A percentile compares a stretch with the other conserved stretches of the same genome.
phyloP scores from a whole-genome alignment of 2,329 filamentous ascomycete genomes.

The Trichoderma asperellum region DNA sequence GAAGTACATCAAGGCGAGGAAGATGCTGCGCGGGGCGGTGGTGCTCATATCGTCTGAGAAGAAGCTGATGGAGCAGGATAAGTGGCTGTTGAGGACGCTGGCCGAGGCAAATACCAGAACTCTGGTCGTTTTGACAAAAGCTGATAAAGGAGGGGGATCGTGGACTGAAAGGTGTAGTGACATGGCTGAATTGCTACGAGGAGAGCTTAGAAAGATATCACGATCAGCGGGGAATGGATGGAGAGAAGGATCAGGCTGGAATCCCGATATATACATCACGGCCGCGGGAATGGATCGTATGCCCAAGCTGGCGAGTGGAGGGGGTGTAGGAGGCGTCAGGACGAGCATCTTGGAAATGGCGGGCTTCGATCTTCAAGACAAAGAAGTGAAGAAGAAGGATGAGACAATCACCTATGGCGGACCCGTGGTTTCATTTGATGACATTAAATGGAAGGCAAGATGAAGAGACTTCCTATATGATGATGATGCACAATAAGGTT shows the following conservation, averaged over 20 bases:
- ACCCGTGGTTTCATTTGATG: slow-evolving; percentile 46
- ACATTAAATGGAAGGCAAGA: slow-evolving; percentile 44
- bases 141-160: slow-evolving; percentile 51
- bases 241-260: slow-evolving; percentile 38
- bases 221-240: slow-evolving; percentile 35
- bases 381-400: slow-evolving; percentile 42
- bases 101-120: slow-evolving; percentile 51
- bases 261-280: slow-evolving; percentile 42
- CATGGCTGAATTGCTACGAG: slow-evolving; percentile 37
- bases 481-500: not conserved
- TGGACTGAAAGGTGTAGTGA: slow-evolving; percentile 38
- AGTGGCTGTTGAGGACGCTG: slow-evolving; percentile 52
- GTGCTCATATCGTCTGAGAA: slow-evolving; percentile 59
- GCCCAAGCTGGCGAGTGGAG: slow-evolving; percentile 41
- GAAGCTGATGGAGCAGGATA: slow-evolving; percentile 54
- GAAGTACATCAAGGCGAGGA: slow-evolving; percentile 54
- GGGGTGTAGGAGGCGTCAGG: slow-evolving; percentile 47
- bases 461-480: not conserved
- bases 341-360: slow-evolving; percentile 48
- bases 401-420: slow-evolving; percentile 44
- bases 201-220: slow-evolving; percentile 36
- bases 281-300: slow-evolving; percentile 44
- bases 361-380: slow-evolving; percentile 40
- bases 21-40: slow-evolving; percentile 55
- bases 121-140: slow-evolving; percentile 59